Conservation (phyloP, 192 early-diverging fungal genomes). For the Podila verticillata region DNA sequence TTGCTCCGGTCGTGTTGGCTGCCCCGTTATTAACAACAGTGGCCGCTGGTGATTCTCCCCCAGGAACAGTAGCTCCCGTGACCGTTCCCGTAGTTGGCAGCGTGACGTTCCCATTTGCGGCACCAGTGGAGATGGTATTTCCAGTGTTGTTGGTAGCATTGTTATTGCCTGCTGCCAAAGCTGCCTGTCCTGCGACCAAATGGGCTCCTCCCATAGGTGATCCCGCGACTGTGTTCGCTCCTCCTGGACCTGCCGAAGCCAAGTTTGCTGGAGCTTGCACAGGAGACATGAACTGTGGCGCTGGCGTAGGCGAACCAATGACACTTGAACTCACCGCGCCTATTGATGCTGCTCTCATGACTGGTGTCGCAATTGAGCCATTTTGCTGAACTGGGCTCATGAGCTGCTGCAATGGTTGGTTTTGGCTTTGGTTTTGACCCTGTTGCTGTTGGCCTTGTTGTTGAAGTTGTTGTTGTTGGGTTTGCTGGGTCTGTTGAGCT, state of each 20-base stretch:
- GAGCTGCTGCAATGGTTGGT: constrained; percentile 22
- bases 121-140: background rate
- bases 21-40: background rate
- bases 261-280: constrained; percentile 32
- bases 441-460: constrained; percentile 18
- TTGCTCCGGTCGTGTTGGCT: background rate
- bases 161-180: constrained; percentile 5
- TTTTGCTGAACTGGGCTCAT: constrained; percentile 31
- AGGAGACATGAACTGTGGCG: constrained; percentile 36
- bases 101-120: background rate
- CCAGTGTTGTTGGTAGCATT: constrained; percentile 1
- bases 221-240: background rate
- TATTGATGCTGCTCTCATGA: constrained; percentile 37
- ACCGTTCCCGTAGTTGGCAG: background rate
- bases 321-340: constrained; percentile 2
- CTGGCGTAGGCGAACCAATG: constrained; percentile 29
- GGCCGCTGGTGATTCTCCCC: background rate
- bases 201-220: constrained; percentile 29
- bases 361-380: constrained; percentile 22
- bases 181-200: constrained; percentile 11
- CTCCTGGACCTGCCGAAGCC: background rate
- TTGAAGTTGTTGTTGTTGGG: constrained; percentile 8
- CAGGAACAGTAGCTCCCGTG: background rate
- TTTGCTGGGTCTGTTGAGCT: constrained; percentile 3
- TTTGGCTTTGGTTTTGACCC: background rate